Evolutionary conservation across 2,329 filamentous ascomycete species (phyloP).

Genomic region (Periconia sp.): DNA sequence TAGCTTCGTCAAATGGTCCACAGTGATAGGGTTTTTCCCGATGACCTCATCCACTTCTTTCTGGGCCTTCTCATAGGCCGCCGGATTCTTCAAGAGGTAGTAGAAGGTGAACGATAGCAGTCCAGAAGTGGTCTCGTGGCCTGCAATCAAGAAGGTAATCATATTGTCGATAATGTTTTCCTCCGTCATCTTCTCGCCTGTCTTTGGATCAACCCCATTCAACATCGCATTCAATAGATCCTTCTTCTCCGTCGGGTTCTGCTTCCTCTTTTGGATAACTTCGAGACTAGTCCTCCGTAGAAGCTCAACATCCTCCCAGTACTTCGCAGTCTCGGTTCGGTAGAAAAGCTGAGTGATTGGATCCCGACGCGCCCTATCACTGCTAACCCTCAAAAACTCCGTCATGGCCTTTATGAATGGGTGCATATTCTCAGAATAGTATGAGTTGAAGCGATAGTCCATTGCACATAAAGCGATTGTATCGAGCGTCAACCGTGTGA

Average conservation of each 20-base stretch:
- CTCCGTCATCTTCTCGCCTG: slow-evolving; percentile 63
- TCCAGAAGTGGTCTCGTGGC: slow-evolving; percentile 47
- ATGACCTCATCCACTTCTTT: slow-evolving; percentile 61
- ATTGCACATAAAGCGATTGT: slow-evolving; percentile 48
- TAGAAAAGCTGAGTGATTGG: slow-evolving; percentile 43
- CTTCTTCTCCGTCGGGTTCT: slow-evolving; percentile 61
- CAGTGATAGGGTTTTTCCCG: slow-evolving; percentile 52
- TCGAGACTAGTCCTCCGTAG: slow-evolving; percentile 64
- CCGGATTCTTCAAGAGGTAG: slow-evolving; percentile 59
- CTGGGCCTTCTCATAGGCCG: slow-evolving; percentile 56
- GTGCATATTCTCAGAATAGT: slow-evolving; percentile 44
- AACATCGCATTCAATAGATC: slow-evolving; percentile 69
- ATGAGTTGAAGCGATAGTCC: slow-evolving; percentile 52
- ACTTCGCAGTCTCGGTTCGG: slow-evolving; percentile 51
- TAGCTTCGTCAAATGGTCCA: slow-evolving; percentile 59
- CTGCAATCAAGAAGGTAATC: slow-evolving; percentile 68
- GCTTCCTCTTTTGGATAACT: slow-evolving; percentile 62
- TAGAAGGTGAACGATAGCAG: slow-evolving; percentile 54
- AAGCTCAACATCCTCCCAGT: slow-evolving; percentile 58
- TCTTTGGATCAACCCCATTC: slow-evolving; percentile 65
- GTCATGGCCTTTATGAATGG: slow-evolving; percentile 47
- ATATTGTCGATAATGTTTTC: slow-evolving; percentile 71
- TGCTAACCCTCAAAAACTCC: slow-evolving; percentile 44
- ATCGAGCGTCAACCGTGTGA: slow-evolving; percentile 46
- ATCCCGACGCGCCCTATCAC: slow-evolving; percentile 39